Conservation (phyloP, 1,284 basidiomycete genomes). For the Sanghuangporus sanghuang region DNA sequence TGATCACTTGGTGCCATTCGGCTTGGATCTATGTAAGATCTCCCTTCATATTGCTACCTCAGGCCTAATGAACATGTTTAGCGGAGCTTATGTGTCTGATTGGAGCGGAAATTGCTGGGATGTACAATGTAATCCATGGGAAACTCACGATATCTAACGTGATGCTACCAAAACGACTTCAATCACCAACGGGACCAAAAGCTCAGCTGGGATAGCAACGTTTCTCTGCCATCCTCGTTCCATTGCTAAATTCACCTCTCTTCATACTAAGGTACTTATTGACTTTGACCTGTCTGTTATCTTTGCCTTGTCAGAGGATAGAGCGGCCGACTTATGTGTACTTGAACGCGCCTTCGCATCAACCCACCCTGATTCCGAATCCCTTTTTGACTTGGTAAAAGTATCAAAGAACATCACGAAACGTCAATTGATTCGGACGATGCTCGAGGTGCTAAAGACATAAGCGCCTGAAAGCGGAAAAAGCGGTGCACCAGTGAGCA, state of each 20-base stretch:
- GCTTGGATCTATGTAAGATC: conserved; percentile 32
- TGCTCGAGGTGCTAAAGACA: conserved; percentile 50
- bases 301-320: conserved; percentile 77
- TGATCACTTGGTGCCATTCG: conserved; percentile 45
- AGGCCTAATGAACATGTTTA: conserved; percentile 26
- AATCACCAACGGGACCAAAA: conserved; percentile 23
- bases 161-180: conserved; percentile 62
- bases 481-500: conserved; percentile 67
- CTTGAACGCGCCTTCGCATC: conserved; percentile 95
- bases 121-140: conserved; percentile 91
- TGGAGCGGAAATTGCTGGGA: conserved; percentile 81
- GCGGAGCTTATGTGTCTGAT: conserved; percentile 74
- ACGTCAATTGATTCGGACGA: too few relatives aligned
- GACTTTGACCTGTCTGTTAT: conserved; percentile 92
- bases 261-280: conserved; percentile 60
- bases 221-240: neutral
- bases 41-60: neutral
- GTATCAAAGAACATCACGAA: conserved; percentile 11
- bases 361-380: conserved; percentile 89
- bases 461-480: conserved; percentile 59
- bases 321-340: conserved; percentile 94
- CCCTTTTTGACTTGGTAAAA: conserved; percentile 62
- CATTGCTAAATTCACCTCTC: neutral
- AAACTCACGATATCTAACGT: conserved; percentile 99
- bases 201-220: conserved; percentile 28